Base-by-base conservation (phyloP, 164 flowering plant species). In the Sextonia rubra region DNA sequence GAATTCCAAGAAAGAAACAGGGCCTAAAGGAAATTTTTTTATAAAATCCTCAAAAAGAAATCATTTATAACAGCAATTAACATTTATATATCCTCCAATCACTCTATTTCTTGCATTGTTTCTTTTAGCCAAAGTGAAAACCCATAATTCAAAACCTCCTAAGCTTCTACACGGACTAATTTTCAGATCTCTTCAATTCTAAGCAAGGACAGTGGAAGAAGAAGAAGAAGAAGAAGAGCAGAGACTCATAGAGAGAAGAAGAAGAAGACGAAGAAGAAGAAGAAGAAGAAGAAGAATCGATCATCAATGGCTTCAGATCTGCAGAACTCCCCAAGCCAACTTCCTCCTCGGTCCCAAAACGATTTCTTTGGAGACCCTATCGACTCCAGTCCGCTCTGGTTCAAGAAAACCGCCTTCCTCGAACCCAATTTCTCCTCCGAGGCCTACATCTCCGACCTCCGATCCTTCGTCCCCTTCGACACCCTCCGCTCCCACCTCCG, bases 391-490 rank as follows among this genome's bases (percentile, higher is more conserved):
- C 99, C 98, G 0, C 81, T 86, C 32, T 93, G 99, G 98, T 92
- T 96, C 84, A 91, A 89, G 74, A 82, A 86, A 18, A 67, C 82
- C 30, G 76, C 84, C 18, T 93, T 96, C 78, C 91, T 87, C 72
- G 78, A 82, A 37, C 82, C 83, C 0, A 73, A 80, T 12, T 96
- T 96, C 88, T 91, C 88, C 75, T 77, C 97, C 22, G 94, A 91
- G 49, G 55, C 97, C 55, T 91, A 96, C 86, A 87, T 96, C 64
- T 75, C 97, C 64, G 98, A 96, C 77, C 97, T 93, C 78, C 88
- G 98, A 12, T 86, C 97, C 58, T 96, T 93, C 80, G 99, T 96
- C 44, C 98, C 99, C 15, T 87, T 96, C 82, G 92, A 90, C 58
- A 91, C 89, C 9, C 94, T 96, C 61, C 83, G 97, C n/a, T 84